These are phyloP conservation scores for Penicillium canariense DNA, from an alignment of 495 filamentous ascomycete genomes.

Conservation along the genomic window DNA sequence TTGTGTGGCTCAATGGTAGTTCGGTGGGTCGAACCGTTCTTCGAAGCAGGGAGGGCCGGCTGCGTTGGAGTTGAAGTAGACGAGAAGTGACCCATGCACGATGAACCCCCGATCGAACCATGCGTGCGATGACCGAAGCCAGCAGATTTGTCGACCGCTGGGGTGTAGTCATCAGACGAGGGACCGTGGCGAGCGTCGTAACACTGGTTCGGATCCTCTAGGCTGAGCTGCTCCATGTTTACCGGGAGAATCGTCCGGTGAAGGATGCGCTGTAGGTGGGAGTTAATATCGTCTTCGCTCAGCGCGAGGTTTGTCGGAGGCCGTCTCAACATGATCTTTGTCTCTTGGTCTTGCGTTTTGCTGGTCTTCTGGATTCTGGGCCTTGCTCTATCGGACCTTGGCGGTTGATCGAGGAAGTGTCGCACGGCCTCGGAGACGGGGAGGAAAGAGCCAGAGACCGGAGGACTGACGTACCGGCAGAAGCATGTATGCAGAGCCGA, in stretches of 20 bases:
- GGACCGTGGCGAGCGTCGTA: conserved; percentile 7
- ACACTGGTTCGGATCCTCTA: conserved; percentile 15
- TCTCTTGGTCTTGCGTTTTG: not conserved
- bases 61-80: not conserved
- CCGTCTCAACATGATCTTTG: conserved; percentile 52
- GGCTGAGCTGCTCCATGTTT: conserved; percentile 19
- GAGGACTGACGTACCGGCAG: too few relatives aligned
- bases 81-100: not conserved
- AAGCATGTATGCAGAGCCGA: not conserved
- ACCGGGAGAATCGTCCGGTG: conserved; percentile 14
- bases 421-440: conserved; percentile 4
- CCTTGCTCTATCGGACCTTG: too few relatives aligned
- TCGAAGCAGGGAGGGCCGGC: not conserved
- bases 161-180: not conserved
- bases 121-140: not conserved
- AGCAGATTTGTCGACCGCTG: conserved; percentile 2
- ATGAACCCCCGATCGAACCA: not conserved
- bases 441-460: conserved; percentile 1
- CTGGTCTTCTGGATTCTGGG: not conserved
- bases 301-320: conserved; percentile 52
- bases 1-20: conserved; percentile 11
- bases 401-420: not conserved
- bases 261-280: conserved; percentile 24
- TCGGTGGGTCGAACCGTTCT: conserved; percentile 11
- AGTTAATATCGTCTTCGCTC: conserved; percentile 50